Percentiles rank a stretch among this genome's conserved stretches.
These are phyloP conservation scores for Cudoniella acicularis DNA, from an alignment of 495 filamentous ascomycete genomes.

Conservation along the genomic window DNA sequence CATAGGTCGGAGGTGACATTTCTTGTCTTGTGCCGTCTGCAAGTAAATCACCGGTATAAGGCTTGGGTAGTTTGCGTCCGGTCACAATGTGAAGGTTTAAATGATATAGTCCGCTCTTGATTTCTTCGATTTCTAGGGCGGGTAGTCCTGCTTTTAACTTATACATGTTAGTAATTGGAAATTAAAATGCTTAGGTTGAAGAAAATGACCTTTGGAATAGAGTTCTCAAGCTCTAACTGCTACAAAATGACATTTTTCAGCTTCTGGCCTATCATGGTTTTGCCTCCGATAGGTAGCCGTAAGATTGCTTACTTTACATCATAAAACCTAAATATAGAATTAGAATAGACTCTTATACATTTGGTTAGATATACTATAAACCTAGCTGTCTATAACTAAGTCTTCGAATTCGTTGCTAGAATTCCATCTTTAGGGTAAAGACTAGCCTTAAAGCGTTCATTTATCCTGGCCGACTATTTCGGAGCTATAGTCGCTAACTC, in stretches of 20 bases:
- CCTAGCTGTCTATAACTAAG: slow-evolving; percentile 24
- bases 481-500: slow-evolving; percentile 20
- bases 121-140: slow-evolving; percentile 7
- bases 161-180: not conserved
- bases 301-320: slow-evolving; percentile 26
- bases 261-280: slow-evolving; percentile 11
- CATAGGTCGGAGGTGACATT: slow-evolving; percentile 25
- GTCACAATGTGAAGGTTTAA: slow-evolving; percentile 28
- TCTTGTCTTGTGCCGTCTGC: slow-evolving; percentile 20
- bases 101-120: slow-evolving; percentile 17
- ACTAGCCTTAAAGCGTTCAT: slow-evolving; percentile 16
- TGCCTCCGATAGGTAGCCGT: slow-evolving; percentile 18
- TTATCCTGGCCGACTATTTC: slow-evolving; percentile 15
- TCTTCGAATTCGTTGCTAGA: slow-evolving; percentile 21
- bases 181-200: not conserved
- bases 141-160: slow-evolving; percentile 19
- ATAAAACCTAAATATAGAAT: slow-evolving; percentile 17
- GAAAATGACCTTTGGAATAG: slow-evolving; percentile 16
- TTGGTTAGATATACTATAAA: too few species aligned
- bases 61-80: slow-evolving; percentile 16
- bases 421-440: slow-evolving; percentile 23
- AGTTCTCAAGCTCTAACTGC: slow-evolving; percentile 18
- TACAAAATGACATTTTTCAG: slow-evolving; percentile 18
- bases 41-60: slow-evolving; percentile 24
- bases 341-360: not conserved